These are phyloP conservation scores for Vigna hirtella DNA, from an alignment of 306 rosid species.

Conservation along the genomic window DNA sequence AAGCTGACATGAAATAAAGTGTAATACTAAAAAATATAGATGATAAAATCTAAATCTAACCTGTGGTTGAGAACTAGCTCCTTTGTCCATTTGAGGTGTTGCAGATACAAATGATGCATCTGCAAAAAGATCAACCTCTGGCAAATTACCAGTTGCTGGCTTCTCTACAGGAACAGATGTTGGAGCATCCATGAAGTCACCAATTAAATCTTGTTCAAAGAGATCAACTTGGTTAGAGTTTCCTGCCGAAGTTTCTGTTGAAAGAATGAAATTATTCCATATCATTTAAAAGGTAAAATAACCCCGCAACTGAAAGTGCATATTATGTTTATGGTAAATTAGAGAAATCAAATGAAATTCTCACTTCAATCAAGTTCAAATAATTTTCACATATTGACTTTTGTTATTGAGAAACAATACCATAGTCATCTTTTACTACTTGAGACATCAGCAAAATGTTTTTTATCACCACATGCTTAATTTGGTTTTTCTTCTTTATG, in stretches of 20 bases:
- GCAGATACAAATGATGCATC: slow-evolving; percentile 91
- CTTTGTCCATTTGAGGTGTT: slow-evolving; percentile 63
- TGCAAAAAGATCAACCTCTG: slow-evolving; percentile 95
- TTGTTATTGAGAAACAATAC: not conserved
- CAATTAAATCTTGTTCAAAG: slow-evolving; percentile 81
- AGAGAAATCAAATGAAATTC: not conserved
- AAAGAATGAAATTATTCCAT: slow-evolving; percentile 38
- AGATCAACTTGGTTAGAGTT: slow-evolving; percentile 80
- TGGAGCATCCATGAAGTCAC: slow-evolving; percentile 92
- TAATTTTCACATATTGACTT: not conserved
- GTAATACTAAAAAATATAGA: slow-evolving; percentile 3
- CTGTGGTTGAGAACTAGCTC: slow-evolving; percentile 67
- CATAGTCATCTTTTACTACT: too few relatives aligned
- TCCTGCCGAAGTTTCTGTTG: slow-evolving; percentile 74
- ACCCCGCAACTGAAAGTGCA: not conserved
- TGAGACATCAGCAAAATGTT: not conserved
- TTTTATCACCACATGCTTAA: not conserved
- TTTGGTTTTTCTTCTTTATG: not conserved
- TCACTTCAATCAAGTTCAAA: not conserved
- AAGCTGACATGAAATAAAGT: slow-evolving; percentile 17
- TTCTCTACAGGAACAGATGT: slow-evolving; percentile 68
- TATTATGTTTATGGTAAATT: not conserved
- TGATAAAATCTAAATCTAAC: slow-evolving; percentile 46
- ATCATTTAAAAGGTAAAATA: slow-evolving; percentile 33
- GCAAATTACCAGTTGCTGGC: slow-evolving; percentile 49